These are phyloP conservation scores for Pyrrhoderma lamaoense DNA, from an alignment of 1,284 basidiomycete species.

Conservation along the genomic window DNA sequence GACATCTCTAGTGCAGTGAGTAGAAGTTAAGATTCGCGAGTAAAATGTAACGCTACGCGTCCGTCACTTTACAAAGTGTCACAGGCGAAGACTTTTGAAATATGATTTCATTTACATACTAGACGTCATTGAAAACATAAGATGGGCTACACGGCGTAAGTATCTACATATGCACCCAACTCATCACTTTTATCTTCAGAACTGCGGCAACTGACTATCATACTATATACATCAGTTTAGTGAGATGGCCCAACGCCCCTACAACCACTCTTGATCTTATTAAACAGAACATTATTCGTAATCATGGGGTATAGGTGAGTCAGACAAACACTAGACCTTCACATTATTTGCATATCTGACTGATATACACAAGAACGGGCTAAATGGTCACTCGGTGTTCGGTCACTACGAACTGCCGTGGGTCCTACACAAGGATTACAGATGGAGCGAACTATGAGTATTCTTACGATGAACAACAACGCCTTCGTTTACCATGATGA, in stretches of 20 bases:
- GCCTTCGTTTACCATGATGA: constrained; percentile 73
- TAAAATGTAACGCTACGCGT: no score
- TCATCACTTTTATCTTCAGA: no score
- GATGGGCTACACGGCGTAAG: no score
- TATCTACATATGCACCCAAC: no score
- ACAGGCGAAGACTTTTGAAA: no score
- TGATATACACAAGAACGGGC: constrained; percentile 29
- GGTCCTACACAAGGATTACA: constrained; percentile 43
- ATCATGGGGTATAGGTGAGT: constrained; percentile 52
- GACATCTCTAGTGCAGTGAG: no score
- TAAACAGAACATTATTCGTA: constrained; percentile 55
- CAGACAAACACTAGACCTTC: constrained; percentile 11
- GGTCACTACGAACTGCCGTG: constrained; percentile 64
- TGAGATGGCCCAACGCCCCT: constrained; percentile 74
- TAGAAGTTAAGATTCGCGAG: no score
- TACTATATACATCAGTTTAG: constrained; percentile 40
- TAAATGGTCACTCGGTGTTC: constrained; percentile 60
- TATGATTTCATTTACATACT: no score
- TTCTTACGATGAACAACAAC: constrained; percentile 68
- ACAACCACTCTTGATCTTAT: constrained; percentile 60
- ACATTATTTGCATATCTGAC: not conserved
- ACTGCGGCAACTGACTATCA: constrained; percentile 9
- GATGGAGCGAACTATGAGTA: constrained; percentile 60
- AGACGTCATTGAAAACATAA: no score
- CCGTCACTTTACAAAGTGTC: no score